Evolutionary conservation across 2,329 filamentous ascomycete species (phyloP), one percentile per base, ranked within the genome.

Genomic region (Aspergillus alliaceus): DNA sequence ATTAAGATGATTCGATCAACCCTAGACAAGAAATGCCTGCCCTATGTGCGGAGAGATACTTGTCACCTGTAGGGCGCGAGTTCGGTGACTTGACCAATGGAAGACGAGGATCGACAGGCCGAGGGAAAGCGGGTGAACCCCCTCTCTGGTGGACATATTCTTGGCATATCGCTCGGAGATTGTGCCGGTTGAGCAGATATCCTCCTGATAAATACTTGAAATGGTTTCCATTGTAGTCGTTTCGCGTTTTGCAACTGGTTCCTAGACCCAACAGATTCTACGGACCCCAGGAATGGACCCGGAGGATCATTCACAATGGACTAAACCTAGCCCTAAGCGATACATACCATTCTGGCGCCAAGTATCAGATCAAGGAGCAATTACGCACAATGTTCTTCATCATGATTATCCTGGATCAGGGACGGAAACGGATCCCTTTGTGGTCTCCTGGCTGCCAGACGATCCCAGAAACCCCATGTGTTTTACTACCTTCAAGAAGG

Each of bases 401-500:
- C 25, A 49, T 3, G 24, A 39, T 12, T 54, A 54, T 27, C 37
- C 53, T 8, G 53, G 44, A 11, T 49, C 53, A 11, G 53, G 53
- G 6, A 54, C 44, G n/a, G 53, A 54, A 20, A 20, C 22, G 8
- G 44, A 54, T 24, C 53, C 53, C 11, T 54, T 34, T n/a, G 20
- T 54, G 11, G 44, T 54, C 1, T 46, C 29, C 24, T 54, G 53
- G 53, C 15, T 54, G 14, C 37, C 39, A 12, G n/a, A 27, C 18
- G 53, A 54, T 22, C 31, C 53, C 32, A 46, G 53, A 22, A 49
- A 54, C 18, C 53, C 53, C 24, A 40, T 54, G 20, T 18, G 24
- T 18, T 54, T 49, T 18, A 22, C 20, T 7, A 40, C 40, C 8
- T 27, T 12, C 22, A 34, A 32, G 42, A 54, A 54, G 27, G 34